Base-by-base conservation (phyloP, 345 rosid species). In the Eutrema yunnanense region DNA sequence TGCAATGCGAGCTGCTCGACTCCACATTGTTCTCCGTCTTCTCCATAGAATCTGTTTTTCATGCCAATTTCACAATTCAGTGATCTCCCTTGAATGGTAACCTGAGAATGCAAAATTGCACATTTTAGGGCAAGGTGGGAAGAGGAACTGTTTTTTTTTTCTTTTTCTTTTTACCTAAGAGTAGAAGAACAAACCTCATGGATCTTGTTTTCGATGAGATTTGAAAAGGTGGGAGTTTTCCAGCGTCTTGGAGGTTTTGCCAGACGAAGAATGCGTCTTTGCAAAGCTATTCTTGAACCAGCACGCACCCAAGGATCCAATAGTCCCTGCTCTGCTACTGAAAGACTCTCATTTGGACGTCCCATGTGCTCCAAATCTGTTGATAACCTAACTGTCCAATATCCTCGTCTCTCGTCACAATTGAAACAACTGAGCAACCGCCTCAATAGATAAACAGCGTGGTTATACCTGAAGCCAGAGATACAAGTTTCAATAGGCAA, bases 191-290 rank as follows among this genome's bases (percentile, higher is more conserved):
- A 54, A 65, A 90, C 98, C 87, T 94, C 96, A 1, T 71, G 76
- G 73, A 91, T 89, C 82, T 81, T 89, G 63, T 86, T 84, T 43
- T 81, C 83, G 19, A 83, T 40, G 42, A 75, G 86, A 36, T 73
- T 76, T 50, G 85, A 57, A 76, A 88, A 91, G 50, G 84, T 79
- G 22, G 98, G 98, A 80, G 72, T 73, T 86, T 82, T 94, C 98
- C 98, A 94, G 65, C 97, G 91, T 80, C 98, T 89, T 57, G 98
- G 98, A 68, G 98, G 98, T 85, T 88, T 94, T 63, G 85, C 95
- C 64, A 91, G 72, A 51, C 90, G 92, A 81, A 94, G 85, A 65
- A 88, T 84, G 60, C 96, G 89, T 71, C 87, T 86, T 69, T 91
- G 98, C 65, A 89, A 72, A 52, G 96, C 90, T 78, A 89, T 56